Percentiles rank a stretch among this genome's conserved stretches.
phyloP scores from a whole-genome alignment of 1,284 basidiomycete genomes.

The Porodaedalea pini region DNA sequence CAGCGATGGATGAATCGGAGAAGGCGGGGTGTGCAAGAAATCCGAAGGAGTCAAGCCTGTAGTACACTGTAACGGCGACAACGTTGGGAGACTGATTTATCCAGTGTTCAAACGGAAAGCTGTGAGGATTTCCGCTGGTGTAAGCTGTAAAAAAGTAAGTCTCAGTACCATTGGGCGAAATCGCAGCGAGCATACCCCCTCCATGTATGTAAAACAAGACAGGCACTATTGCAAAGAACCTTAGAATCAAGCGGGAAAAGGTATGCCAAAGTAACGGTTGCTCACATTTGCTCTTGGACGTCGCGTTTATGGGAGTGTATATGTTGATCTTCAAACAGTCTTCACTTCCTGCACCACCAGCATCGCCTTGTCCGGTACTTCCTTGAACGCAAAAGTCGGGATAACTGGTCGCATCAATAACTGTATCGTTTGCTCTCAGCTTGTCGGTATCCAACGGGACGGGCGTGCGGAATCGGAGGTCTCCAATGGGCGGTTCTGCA shows the following conservation, averaged over 20 bases:
- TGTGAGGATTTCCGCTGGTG: constrained; percentile 35
- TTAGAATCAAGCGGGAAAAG: constrained; percentile 24
- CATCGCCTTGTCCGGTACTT: constrained; percentile 45
- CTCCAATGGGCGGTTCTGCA: constrained; percentile 54
- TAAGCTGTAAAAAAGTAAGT: constrained; percentile 5
- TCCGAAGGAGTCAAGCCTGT: constrained; percentile 49
- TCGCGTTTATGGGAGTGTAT: constrained; percentile 35
- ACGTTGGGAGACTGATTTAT: constrained; percentile 43
- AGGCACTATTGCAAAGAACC: constrained; percentile 39
- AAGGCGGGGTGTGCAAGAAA: constrained; percentile 46
- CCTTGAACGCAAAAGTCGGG: constrained; percentile 57
- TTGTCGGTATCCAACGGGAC: constrained; percentile 37
- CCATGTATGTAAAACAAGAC: constrained; percentile 69
- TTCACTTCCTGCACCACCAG: constrained; percentile 59
- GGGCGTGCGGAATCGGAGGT: constrained; percentile 56
- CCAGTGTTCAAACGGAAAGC: constrained; percentile 41
- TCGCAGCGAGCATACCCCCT: no score
- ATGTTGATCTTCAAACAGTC: constrained; percentile 45
- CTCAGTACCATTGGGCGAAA: no score
- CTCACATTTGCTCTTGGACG: constrained; percentile 32
- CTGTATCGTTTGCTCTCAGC: constrained; percentile 35
- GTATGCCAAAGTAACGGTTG: background rate
- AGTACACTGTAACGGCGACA: constrained; percentile 56
- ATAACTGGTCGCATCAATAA: constrained; percentile 47
- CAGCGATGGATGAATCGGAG: constrained; percentile 36